These are phyloP conservation scores for Schizopora paradoxa DNA, from an alignment of 1,284 basidiomycete species.

Conservation along the genomic window DNA sequence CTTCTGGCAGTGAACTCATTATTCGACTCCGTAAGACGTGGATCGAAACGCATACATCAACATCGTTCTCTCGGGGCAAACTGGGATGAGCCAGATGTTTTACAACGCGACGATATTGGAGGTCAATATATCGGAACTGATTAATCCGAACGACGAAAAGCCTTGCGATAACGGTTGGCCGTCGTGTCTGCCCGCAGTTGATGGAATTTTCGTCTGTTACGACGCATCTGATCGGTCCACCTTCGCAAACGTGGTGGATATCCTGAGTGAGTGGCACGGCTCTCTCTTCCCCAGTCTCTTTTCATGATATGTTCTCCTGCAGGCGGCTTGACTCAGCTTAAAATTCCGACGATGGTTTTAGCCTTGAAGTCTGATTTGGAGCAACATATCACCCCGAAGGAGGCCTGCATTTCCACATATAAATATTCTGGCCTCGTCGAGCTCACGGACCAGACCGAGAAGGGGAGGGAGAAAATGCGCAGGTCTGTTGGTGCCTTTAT, in stretches of 20 bases:
- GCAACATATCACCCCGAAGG: constrained; percentile 48
- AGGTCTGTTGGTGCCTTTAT: constrained; percentile 58
- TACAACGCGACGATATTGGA: constrained; percentile 15
- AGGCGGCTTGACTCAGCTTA: too few relatives aligned
- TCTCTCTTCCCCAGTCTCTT: too few relatives aligned
- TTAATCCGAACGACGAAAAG: constrained; percentile 8
- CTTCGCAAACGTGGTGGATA: constrained; percentile 52
- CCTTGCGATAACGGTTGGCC: constrained; percentile 30
- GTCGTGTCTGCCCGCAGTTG: constrained; percentile 49
- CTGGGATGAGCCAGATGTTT: too few relatives aligned
- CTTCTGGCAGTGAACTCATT: background rate
- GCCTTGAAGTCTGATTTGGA: constrained; percentile 72
- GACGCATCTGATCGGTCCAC: constrained; percentile 58
- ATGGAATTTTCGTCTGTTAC: constrained; percentile 74
- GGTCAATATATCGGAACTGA: constrained; percentile 10
- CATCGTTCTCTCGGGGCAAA: too few relatives aligned
- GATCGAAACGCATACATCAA: constrained; percentile 13
- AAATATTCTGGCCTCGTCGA: constrained; percentile 64
- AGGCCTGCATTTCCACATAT: constrained; percentile 42
- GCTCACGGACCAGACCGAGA: constrained; percentile 45
- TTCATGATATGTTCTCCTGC: too few relatives aligned
- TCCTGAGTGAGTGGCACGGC: constrained; percentile 52
- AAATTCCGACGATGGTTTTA: constrained; percentile 58
- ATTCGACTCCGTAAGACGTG: constrained; percentile 6
- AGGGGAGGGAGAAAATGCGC: constrained; percentile 57